Base-by-base conservation (phyloP, 345 rosid genomes). In the Clarkia xantiana region DNA sequence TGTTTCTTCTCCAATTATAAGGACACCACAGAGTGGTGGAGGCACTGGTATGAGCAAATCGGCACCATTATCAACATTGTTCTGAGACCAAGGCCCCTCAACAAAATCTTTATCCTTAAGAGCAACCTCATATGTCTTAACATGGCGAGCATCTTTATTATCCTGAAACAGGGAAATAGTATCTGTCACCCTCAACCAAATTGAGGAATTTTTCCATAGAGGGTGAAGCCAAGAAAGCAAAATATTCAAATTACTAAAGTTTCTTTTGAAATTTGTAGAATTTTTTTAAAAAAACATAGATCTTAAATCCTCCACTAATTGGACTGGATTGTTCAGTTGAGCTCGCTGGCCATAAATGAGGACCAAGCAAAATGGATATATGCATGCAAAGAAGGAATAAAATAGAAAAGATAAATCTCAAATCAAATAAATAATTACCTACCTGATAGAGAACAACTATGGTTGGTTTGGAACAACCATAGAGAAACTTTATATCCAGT, bases 61-160 rank as follows among this genome's bases (percentile, higher is more conserved):
- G 57, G 96, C 96, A 25, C 95, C 95, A 70, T 84, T 87, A 52
- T 87, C 94, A 55, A 93, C 90, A 74, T 80, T 84, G 77, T 84
- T 93, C 64, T 84, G 96, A 23, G 86, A 68, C 99, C 95, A 93
- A 34, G 88, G 96, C 29, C 95, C 99, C 84, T 87, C 96, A 15
- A 76, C 74, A 70, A 87, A 87, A 74, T 93, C 95, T 68, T 93
- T 93, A 61, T 84, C 99, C 69, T 87, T 93, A 52, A 93, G 40
- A 56, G 84, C 86, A 62, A 87, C 95, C 74, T 93, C 95, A 11
- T 87, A 93, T 14, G 99, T 93, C 70, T 86, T 93, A 54, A 84
- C 82, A 70, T 93, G 96, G 14, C 95, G 91, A 45, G 91, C 96
- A 76, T 87, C 99, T 79, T 87, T 93, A 55, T 93, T 93, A 64